Base-by-base conservation (phyloP, 257 asterid genomes). In the Buddleja alternifolia region DNA sequence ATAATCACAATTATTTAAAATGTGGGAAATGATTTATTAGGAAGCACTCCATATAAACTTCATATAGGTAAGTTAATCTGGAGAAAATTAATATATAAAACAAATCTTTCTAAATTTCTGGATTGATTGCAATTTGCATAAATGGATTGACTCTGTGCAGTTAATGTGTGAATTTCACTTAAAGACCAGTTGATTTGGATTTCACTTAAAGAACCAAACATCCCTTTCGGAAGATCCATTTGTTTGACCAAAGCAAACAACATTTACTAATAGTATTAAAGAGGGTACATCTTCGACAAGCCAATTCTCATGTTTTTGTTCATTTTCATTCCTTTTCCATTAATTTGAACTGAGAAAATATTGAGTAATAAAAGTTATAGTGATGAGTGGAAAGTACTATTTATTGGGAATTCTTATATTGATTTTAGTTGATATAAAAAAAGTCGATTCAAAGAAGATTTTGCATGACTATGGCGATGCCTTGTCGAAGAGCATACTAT, bases 381-480 rank as follows among this genome's bases (percentile, higher is more conserved):
- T 53, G 68, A 66, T 17, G 69, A 56, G 50, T 36, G 34, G 17
- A 24, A 37, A 52, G 14, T 15, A 53, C 47, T 2, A 8, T 41
- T 42, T 68, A 8, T 10, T 44, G 15, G 46, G 56, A 54, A 10
- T 56, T 23, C 17, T 41, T 12, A 10, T 63, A 25, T 1, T 42
- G 50, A 1, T 73, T 20, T 9, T 66, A 60, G 36, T 76, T 45
- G 17, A 52, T 45, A 10, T 23, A 46, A 54, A 10, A 1, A 32
- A 29, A 4, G 37, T 50, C 9, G 45, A 16, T 2, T 37, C 60
- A n/a, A 77, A 59, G 37, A 48, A 42, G 9, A 61, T 36, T 39
- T 34, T 40, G 70, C 87, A 77, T n/a, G 70, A 82, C 42, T 79
- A 82, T 60, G 81, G 83, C 17, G 85, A 82, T 20, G 85, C 85